phyloP scores from a whole-genome alignment of 2,329 filamentous ascomycete genomes.

The Stagonosporopsis cucurbitacearum region DNA sequence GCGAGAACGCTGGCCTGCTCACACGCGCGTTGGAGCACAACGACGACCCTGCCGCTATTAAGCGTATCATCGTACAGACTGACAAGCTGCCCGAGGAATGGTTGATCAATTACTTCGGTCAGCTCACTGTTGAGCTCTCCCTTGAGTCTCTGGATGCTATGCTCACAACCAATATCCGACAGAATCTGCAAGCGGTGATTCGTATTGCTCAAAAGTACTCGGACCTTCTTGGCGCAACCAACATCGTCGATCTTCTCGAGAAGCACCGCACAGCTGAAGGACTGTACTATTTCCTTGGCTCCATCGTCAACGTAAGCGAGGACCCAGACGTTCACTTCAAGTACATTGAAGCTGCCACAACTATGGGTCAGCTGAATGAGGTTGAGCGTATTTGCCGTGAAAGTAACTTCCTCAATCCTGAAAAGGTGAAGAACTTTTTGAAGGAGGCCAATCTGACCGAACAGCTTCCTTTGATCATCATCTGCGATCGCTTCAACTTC shows the following conservation, averaged over 20 bases:
- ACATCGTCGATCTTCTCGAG: conserved; percentile 91
- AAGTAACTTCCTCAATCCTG: conserved; percentile 66
- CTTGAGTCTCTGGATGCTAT: conserved; percentile 94
- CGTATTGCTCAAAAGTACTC: conserved; percentile 98
- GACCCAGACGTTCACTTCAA: conserved; percentile 98
- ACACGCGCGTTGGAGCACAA: conserved; percentile 84
- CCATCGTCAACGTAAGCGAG: conserved; percentile 95
- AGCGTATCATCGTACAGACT: conserved; percentile 85
- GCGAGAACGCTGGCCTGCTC: conserved; percentile 85
- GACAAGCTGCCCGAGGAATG: conserved; percentile 91
- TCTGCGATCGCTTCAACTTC: conserved; percentile 99
- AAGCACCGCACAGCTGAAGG: conserved; percentile 98
- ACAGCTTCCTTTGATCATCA: conserved; percentile 94
- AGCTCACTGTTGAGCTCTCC: conserved; percentile 92
- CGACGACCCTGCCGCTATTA: conserved; percentile 86
- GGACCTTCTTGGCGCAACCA: conserved; percentile 85
- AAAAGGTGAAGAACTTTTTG: conserved; percentile 99
- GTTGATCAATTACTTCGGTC: conserved; percentile 90
- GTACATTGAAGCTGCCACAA: conserved; percentile 96
- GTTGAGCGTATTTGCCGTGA: conserved; percentile 98
- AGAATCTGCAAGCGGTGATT: conserved; percentile 93
- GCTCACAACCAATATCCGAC: conserved; percentile 94
- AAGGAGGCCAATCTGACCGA: conserved; percentile 94
- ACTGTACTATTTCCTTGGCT: conserved; percentile 97
- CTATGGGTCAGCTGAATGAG: conserved; percentile 91